Base-by-base conservation (phyloP, 2,329 filamentous ascomycete species). In the Sarocladiaceae sp. region DNA sequence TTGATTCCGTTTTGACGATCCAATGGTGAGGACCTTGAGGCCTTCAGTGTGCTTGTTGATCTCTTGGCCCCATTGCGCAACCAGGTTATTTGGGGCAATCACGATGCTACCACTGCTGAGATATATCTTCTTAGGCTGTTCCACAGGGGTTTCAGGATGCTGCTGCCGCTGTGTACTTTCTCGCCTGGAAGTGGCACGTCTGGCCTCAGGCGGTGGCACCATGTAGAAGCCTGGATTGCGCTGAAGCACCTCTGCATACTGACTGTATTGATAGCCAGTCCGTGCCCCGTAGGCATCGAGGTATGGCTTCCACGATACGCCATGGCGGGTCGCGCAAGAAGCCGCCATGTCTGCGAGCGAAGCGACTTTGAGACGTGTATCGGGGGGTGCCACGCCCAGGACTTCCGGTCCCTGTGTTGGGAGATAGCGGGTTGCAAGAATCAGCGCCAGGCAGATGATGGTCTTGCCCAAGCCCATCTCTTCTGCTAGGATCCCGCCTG, bases 391-490 rank as follows among this genome's bases (percentile, higher is more conserved):
- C 47, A 56, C 33, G 52, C 73, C 66, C 55, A 83, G 78, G 44
- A 82, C 60, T 3, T 80, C 72, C 2, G 90, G 83, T 3, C 84
- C 75, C 15, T 71, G 65, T 4, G 87, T 77, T 10, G 81, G 75
- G 49, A 90, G 76, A 24, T 81, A 70, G 53, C 77, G 80, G 0
- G 88, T 95, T 3, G 88, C 82, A 20, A 94, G 68, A 31, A 96
- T 81, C 2, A 88, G 66, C 6, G 83, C 73, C 15, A 97, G 66
- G 50, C 85, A 91, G 10, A 96, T 95, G 20, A 96, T 65, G 0
- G 91, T 96, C 66, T 96, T 97, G 0, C 91, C 90, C 0, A 76
- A 67, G 5, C 83, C 84, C 85, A 90, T 90, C 50, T 86, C 83
- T 57, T 93, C 87, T 0, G 85, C 85, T 12, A 89, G 66, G 12